Base-by-base conservation (phyloP, 2,329 filamentous ascomycete species). In the Aureobasidium sp. region DNA sequence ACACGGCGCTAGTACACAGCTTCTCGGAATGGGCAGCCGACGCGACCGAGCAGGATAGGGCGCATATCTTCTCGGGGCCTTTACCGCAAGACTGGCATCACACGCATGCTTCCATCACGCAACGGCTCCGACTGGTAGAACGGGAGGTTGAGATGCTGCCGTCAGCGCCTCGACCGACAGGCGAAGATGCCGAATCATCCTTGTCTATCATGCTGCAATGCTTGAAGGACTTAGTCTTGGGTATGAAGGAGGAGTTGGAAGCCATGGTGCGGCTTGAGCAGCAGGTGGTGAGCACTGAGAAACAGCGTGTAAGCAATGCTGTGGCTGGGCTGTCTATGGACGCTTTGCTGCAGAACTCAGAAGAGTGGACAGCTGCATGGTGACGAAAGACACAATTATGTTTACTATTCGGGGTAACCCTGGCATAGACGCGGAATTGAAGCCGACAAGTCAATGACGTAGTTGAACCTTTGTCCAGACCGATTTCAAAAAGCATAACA, bases 21-120 rank as follows among this genome's bases (percentile, higher is more conserved):
- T 89, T 89, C 67, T 85, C 87, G 71, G 75, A 72, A 55, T 89
- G 86, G 86, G 75, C 80, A 8, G 75, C 61, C 9, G 59, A 64
- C 27, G 68, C 69, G 1, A 61, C 41, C 1, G 41, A 63, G n/a
- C 29, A 37, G 17, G 42, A 36, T 8, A 20, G 34, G 12, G 60
- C 60, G 14, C 60, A 53, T 7, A 8, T 55, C 22, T 63, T 61
- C 42, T 49, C 53, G 2, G 53, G 45, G 2, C 47, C 62, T 36
- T 25, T 63, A 9, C 20, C 55, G 2, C 48, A 41, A 11, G 47
- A 53, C 22, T 63, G 62, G 62, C 62, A 63, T 20, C 45, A 55
- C 3, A 20, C 41, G 31, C 56, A 63, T 48, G 48, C 48, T 29
- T 63, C 62, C 1, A 51, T 60, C 3, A 61, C 56, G 5, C 62